Conservation (phyloP, 1,139 yeast species). For the Williopsis jadinii region DNA sequence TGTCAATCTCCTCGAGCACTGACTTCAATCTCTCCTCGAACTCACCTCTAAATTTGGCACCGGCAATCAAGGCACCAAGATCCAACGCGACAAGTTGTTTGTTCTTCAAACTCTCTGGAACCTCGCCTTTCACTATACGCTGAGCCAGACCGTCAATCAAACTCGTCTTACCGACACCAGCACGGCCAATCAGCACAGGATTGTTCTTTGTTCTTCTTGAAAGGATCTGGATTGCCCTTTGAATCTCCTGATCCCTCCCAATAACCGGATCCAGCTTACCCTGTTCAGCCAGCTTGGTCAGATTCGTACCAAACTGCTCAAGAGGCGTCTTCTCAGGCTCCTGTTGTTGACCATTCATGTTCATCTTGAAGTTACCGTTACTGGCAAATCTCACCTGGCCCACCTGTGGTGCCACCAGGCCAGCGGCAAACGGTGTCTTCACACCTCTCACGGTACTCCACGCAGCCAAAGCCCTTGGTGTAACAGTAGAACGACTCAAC, state of each 20-base stretch:
- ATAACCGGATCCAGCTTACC: constrained; percentile 96
- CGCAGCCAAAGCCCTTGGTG: constrained; percentile 3
- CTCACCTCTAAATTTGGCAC: constrained; percentile 93
- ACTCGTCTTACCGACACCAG: constrained; percentile 98
- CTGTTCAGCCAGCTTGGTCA: constrained; percentile 78
- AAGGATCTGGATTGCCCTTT: constrained; percentile 84
- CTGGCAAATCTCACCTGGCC: constrained; percentile 1
- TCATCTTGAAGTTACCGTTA: constrained; percentile 20
- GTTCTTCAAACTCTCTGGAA: constrained; percentile 87
- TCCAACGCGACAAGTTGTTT: constrained; percentile 81
- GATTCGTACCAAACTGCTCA: constrained; percentile 80
- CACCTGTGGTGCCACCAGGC: not conserved
- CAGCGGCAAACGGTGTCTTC: not conserved
- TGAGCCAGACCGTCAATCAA: constrained; percentile 96
- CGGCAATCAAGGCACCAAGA: constrained; percentile 83
- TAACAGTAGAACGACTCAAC: not conserved
- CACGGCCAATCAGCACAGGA: constrained; percentile 89
- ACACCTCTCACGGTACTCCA: not conserved
- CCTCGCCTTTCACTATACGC: constrained; percentile 83
- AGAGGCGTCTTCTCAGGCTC: constrained; percentile 68
- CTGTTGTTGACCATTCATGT: constrained; percentile 30
- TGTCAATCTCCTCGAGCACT: constrained; percentile 82
- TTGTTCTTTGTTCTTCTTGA: constrained; percentile 91
- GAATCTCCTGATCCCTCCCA: constrained; percentile 92
- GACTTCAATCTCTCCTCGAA: constrained; percentile 85